Conservation (phyloP, 2,329 filamentous ascomycete genomes). For the Fusarium musae region DNA sequence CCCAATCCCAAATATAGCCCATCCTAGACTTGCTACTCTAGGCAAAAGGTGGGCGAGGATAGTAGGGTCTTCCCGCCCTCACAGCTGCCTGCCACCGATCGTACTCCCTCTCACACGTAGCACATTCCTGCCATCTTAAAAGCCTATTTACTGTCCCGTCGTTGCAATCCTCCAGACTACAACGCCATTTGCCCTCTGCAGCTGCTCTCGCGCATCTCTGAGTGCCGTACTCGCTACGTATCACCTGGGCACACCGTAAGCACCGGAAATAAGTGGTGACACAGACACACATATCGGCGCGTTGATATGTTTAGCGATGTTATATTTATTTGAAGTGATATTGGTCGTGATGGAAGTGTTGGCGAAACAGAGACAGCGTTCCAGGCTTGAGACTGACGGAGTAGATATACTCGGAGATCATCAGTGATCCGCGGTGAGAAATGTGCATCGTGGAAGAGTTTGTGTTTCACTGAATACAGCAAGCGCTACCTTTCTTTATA, state of each 20-base stretch:
- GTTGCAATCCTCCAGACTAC: background rate
- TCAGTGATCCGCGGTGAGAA: background rate
- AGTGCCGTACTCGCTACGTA: background rate
- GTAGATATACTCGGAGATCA: background rate
- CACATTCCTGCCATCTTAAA: background rate
- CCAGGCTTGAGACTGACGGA: background rate
- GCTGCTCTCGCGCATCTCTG: background rate
- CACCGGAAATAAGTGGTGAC: background rate
- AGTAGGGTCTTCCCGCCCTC: background rate
- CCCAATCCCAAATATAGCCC: too few species aligned
- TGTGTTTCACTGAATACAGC: background rate
- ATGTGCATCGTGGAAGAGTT: accelerated
- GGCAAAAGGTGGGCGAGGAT: background rate
- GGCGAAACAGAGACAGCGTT: accelerated
- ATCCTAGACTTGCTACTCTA: background rate
- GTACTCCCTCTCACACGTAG: background rate
- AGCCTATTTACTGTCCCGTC: background rate
- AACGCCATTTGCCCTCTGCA: background rate
- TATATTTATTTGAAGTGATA: too few species aligned
- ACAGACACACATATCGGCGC: background rate
- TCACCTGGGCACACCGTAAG: background rate
- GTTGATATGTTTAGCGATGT: background rate
- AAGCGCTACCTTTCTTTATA: background rate
- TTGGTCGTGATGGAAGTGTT: background rate
- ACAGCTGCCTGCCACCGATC: background rate